Percentiles rank a stretch among this genome's conserved stretches.
Conservation (phyloP, 2,329 filamentous ascomycete species). For the Tolypocladium tropicale region DNA sequence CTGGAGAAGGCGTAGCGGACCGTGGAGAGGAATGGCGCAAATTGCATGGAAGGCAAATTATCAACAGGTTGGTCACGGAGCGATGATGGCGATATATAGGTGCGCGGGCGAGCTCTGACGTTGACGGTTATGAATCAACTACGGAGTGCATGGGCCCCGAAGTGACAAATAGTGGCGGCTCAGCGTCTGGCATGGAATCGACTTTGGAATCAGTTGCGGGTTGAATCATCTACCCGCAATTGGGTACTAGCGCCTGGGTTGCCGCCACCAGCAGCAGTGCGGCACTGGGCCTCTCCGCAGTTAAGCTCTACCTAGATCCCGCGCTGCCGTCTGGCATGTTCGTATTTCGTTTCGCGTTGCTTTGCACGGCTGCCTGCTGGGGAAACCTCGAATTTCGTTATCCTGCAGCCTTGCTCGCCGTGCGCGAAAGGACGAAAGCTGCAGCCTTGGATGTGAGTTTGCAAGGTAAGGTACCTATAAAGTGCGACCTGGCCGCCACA, state of each 20-base stretch:
- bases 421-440: not conserved
- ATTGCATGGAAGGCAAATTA: conserved; percentile 32
- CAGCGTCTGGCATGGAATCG: not conserved
- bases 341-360: not conserved
- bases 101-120: not conserved
- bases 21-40: conserved; percentile 35
- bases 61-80: not conserved
- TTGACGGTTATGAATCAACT: not conserved
- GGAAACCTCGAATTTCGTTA: not conserved
- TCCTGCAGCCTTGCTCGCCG: not conserved
- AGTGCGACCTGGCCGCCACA: not conserved
- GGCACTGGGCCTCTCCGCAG: not conserved
- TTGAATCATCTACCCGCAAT: not conserved
- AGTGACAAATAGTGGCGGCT: not conserved
- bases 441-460: not conserved
- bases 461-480: too few relatives aligned
- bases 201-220: not conserved
- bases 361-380: not conserved
- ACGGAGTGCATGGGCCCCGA: not conserved
- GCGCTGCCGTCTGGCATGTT: not conserved
- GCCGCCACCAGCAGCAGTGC: too few relatives aligned
- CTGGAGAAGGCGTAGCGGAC: conserved; percentile 38
- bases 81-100: not conserved
- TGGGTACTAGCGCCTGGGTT: not conserved
- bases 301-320: too few relatives aligned